A percentile compares a stretch with the other conserved stretches of the same genome.
Conservation (phyloP, 2,329 filamentous ascomycete species). For the Pestalotiopsis sp. region DNA sequence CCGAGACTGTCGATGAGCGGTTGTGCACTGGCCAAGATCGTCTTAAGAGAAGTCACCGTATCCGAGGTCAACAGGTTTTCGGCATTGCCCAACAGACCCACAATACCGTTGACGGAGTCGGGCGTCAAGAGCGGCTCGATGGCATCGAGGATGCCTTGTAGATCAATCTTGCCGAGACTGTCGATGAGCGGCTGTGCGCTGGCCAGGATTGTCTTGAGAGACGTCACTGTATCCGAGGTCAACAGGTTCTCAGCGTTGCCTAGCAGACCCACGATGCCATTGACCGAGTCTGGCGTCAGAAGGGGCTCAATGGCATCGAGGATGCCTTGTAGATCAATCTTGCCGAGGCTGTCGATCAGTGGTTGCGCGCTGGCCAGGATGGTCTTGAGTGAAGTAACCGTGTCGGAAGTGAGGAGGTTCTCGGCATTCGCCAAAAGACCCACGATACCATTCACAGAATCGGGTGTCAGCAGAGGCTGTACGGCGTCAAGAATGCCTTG, state of each 20-base stretch:
- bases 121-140: constrained; percentile 37
- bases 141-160: constrained; percentile 20
- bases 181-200: constrained; percentile 29
- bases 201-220: constrained; percentile 25
- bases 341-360: constrained; percentile 31
- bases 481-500: constrained; percentile 34
- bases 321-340: constrained; percentile 27
- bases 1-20: constrained; percentile 23
- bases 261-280: constrained; percentile 28
- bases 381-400: constrained; percentile 25
- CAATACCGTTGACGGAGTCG: constrained; percentile 31
- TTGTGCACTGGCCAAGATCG: constrained; percentile 22
- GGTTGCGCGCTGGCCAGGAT: constrained; percentile 25
- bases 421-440: constrained; percentile 33
- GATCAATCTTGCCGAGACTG: constrained; percentile 32
- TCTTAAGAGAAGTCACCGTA: constrained; percentile 18
- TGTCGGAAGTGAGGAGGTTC: constrained; percentile 25
- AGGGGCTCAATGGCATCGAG: constrained; percentile 33
- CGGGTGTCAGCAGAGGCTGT: constrained; percentile 33
- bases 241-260: constrained; percentile 27
- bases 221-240: constrained; percentile 24
- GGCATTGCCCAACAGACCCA: constrained; percentile 31
- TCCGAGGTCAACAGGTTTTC: constrained; percentile 30
- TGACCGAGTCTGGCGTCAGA: constrained; percentile 28
- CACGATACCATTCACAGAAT: constrained; percentile 32